These are phyloP conservation scores for Hyaloperonospora brassicae DNA, from an alignment of 352 stramenopile genomes.

Conservation along the genomic window DNA sequence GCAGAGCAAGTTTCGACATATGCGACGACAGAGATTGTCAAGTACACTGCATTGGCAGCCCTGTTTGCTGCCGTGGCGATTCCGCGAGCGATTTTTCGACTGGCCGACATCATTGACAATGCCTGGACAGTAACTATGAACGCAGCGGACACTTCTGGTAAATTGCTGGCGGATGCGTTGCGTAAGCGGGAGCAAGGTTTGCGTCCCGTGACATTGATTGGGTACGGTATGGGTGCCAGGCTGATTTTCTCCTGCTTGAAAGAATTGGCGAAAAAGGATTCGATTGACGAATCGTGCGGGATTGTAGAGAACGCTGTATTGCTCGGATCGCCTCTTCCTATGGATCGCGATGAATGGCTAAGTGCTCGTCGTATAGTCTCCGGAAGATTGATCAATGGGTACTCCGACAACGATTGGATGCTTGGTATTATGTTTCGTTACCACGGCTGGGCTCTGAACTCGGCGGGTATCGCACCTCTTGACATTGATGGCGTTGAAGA, in stretches of 20 bases:
- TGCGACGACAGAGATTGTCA: conserved; percentile 64
- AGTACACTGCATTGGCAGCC: conserved; percentile 62
- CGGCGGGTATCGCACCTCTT: conserved; percentile 60
- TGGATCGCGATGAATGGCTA: conserved; percentile 55
- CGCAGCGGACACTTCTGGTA: conserved; percentile 56
- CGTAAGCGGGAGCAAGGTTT: conserved; percentile 60
- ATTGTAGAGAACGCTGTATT: conserved; percentile 87
- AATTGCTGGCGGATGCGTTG: conserved; percentile 63
- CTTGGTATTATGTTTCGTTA: conserved; percentile 87
- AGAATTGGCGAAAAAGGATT: conserved; percentile 55
- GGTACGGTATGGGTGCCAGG: conserved; percentile 84
- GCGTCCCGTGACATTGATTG: conserved; percentile 83
- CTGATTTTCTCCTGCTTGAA: conserved; percentile 88
- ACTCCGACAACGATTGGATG: conserved; percentile 87
- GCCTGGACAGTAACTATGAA: conserved; percentile 81
- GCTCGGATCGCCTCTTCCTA: conserved; percentile 69
- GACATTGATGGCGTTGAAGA: conserved; percentile 73
- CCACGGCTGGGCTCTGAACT: conserved; percentile 73
- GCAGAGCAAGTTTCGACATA: conserved; percentile 57
- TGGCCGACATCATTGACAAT: conserved; percentile 79
- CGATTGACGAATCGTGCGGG: conserved; percentile 48
- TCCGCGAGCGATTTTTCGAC: conserved; percentile 56
- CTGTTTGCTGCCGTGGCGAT: conserved; percentile 71
- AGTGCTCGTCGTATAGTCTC: conserved; percentile 65
- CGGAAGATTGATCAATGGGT: conserved; percentile 86